Conservation (phyloP, 2,329 filamentous ascomycete genomes). For the Neocatenulostroma microsporum region DNA sequence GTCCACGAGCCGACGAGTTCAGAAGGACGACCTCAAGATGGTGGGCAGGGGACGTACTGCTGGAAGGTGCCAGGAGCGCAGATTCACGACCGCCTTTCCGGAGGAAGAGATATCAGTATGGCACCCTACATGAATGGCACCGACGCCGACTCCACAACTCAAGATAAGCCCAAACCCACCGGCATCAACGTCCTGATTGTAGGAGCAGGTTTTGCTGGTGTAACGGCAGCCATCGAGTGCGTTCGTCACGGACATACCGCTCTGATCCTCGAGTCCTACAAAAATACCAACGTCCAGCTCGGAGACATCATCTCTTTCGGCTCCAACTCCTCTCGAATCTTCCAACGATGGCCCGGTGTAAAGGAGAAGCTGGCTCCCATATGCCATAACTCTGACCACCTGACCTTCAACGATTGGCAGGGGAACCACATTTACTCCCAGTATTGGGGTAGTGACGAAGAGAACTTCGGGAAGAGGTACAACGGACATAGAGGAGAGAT, state of each 20-base stretch:
- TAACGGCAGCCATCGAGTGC: constrained; percentile 57
- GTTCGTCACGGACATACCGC: constrained; percentile 54
- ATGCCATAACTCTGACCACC: constrained; percentile 23
- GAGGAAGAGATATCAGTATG: too few species aligned
- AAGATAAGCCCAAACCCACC: constrained; percentile 22
- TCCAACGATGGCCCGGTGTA: constrained; percentile 47
- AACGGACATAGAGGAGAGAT: constrained; percentile 31
- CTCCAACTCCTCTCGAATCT: constrained; percentile 54
- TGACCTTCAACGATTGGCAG: constrained; percentile 25
- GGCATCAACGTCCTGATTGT: constrained; percentile 49
- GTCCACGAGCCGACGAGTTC: too few species aligned
- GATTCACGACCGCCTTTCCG: too few species aligned
- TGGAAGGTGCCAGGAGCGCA: too few species aligned
- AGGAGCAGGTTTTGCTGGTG: constrained; percentile 52
- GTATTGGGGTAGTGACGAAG: constrained; percentile 27
- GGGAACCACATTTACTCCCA: constrained; percentile 26
- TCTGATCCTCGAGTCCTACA: constrained; percentile 51
- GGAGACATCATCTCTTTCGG: constrained; percentile 59
- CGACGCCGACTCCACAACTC: not conserved
- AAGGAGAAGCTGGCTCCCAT: constrained; percentile 28
- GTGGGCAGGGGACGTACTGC: too few species aligned
- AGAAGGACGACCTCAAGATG: too few species aligned
- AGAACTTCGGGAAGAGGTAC: constrained; percentile 24
- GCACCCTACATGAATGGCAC: constrained; percentile 7
- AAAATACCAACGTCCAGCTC: constrained; percentile 47